phyloP scores from a whole-genome alignment of 2,329 filamentous ascomycete species.

The Pseudogymnoascus sp. region DNA sequence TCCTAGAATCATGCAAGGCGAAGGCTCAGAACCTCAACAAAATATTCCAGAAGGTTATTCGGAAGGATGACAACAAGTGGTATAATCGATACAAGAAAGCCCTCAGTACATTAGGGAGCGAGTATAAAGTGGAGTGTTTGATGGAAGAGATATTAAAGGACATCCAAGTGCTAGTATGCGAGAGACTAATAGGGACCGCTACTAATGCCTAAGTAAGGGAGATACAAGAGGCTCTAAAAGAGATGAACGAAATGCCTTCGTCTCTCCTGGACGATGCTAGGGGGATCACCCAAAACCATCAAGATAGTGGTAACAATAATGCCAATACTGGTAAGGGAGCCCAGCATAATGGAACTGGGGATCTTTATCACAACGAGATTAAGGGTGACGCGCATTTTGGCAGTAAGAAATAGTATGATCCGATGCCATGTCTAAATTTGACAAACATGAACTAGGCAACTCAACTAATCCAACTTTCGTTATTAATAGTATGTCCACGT shows the following conservation, averaged over 20 bases:
- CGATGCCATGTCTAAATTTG: too few species aligned
- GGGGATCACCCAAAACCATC: background rate
- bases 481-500: too few species aligned
- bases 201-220: slow-evolving; percentile 17
- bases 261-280: slow-evolving; percentile 15
- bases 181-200: slow-evolving; percentile 18
- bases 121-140: slow-evolving; percentile 21
- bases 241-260: slow-evolving; percentile 18
- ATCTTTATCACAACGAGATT: too few species aligned
- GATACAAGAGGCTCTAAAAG: slow-evolving; percentile 15
- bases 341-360: too few species aligned
- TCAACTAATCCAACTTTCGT: too few species aligned
- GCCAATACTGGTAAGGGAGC: too few species aligned
- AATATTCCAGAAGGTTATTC: slow-evolving; percentile 22
- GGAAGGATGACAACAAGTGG: slow-evolving; percentile 22
- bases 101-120: slow-evolving; percentile 20
- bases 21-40: slow-evolving; percentile 22
- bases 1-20: slow-evolving; percentile 20
- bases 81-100: slow-evolving; percentile 23
- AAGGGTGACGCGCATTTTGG: too few species aligned
- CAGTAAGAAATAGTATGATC: too few species aligned
- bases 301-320: slow-evolving; percentile 1
- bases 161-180: slow-evolving; percentile 20
- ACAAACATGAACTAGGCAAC: too few species aligned
- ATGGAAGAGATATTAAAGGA: slow-evolving; percentile 24